Evolutionary conservation across 257 asterid species (phyloP).

Genomic region (Henckelia pumila): DNA sequence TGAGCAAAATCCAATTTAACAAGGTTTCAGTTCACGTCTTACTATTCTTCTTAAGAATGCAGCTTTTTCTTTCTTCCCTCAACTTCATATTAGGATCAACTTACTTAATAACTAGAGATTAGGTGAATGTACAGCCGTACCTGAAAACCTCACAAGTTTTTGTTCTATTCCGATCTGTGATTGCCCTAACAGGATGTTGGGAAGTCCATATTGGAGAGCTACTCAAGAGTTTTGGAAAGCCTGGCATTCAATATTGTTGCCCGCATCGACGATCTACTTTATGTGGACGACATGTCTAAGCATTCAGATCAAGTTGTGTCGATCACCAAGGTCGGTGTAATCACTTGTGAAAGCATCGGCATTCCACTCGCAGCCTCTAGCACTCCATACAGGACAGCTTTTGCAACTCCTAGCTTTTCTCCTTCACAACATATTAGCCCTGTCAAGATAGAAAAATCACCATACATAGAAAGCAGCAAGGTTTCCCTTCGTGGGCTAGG

Average conservation of each 20-base stretch:
- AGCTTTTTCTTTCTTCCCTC: conserved; percentile 1
- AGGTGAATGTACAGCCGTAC: background rate
- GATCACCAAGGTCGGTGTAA: conserved; percentile 50
- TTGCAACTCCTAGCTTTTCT: conserved; percentile 49
- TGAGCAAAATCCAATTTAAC: conserved; percentile 72
- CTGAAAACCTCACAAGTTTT: background rate
- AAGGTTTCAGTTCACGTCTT: conserved; percentile 41
- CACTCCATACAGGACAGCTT: conserved; percentile 45
- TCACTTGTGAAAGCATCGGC: conserved; percentile 41
- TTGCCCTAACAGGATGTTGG: conserved; percentile 60
- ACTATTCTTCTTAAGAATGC: background rate
- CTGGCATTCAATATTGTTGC: conserved; percentile 75
- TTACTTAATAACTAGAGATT: background rate
- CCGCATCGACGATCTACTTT: conserved; percentile 66
- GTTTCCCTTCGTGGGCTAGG: conserved; percentile 47
- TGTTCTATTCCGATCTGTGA: background rate
- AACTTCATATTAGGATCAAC: background rate
- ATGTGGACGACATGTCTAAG: conserved; percentile 70
- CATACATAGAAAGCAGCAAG: conserved; percentile 30
- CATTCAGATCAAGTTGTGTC: conserved; percentile 62
- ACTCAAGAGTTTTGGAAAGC: conserved; percentile 83
- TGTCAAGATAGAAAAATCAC: conserved; percentile 35
- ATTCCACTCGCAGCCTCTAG: conserved; percentile 28
- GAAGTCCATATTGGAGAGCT: conserved; percentile 73
- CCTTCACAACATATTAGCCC: conserved; percentile 48